Evolutionary conservation across 805 yeast species (phyloP), one percentile per base, ranked within the genome.

Genomic region (Nakazawaea populi): DNA sequence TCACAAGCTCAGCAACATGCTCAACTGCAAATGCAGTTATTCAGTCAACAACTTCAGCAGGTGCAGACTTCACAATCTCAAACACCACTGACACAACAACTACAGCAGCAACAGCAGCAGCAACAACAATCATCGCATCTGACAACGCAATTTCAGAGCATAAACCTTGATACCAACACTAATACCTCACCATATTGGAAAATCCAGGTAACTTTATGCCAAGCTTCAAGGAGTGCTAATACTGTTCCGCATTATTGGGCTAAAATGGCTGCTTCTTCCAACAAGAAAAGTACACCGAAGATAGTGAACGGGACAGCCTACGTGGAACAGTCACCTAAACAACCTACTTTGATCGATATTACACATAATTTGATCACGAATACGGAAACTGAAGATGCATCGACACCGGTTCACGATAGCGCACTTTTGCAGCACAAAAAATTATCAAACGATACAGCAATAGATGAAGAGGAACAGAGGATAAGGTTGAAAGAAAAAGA

Each of bases 171-270:
- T 55, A 62, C 60, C 45, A 37, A 61, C 30, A 58, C 60, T 51
- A 61, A 63, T 54, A 65, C 55, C 43, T 70, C 83, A 3, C 58
- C 73, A 7, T 76, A 77, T 59, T 89, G 96, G 96, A 86, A 83
- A 65, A 91, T 87, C 63, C 96, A 89, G 68, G 69, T 73, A 44
- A 89, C 83, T 62, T 73, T 89, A 52, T 84, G 82, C 31, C 89
- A 82, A 55, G 65, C 85, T 46, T 85, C 94, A 4, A 78, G 94
- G 64, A 76, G 72, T 54, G 77, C 87, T 32, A 80, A 77, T 58
- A 24, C 31, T 11, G 65, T 78, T 29, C 87, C 95, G 4, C 96
- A 89, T 67, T 83, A 76, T 61, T 89, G 87, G 68, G 96, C 96
- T 4, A 77, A 96, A 53, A 82, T 82, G 55, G 90, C 89, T 31